Conservation (phyloP, 768 basidiomycete species). For the Rhizopogon vesiculosus region DNA sequence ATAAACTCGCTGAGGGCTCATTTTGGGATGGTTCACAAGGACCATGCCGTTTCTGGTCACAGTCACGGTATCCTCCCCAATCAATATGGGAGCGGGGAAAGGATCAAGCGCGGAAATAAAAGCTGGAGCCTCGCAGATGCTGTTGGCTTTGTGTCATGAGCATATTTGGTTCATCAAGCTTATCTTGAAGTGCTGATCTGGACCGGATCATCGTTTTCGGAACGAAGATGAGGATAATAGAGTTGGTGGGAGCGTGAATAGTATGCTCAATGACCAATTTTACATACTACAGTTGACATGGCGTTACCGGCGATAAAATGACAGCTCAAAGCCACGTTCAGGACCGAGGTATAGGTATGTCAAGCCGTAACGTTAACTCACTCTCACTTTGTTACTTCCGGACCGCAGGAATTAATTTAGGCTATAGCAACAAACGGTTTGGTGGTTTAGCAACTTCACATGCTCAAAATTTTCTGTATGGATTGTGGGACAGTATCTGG, state of each 20-base stretch:
- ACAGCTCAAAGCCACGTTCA: constrained; percentile 4
- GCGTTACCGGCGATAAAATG: constrained; percentile 1
- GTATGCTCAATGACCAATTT: neutral
- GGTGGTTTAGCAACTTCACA: constrained; percentile 15
- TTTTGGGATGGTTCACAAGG: neutral
- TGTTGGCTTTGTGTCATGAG: neutral
- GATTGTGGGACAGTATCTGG: constrained; percentile 18
- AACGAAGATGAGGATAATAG: constrained; percentile 7
- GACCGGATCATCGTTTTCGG: constrained; percentile 6
- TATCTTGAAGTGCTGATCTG: constrained; percentile 11
- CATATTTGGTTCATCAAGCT: constrained; percentile 3
- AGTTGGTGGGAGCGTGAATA: constrained; percentile 4
- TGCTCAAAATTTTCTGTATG: constrained; percentile 17
- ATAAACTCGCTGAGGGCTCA: neutral
- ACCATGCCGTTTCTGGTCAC: neutral
- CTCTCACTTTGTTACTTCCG: neutral
- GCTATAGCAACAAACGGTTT: constrained; percentile 7
- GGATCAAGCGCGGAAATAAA: neutral
- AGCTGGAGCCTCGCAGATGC: neutral
- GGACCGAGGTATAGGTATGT: neutral
- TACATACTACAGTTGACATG: neutral
- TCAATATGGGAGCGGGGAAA: neutral
- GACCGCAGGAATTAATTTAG: constrained; percentile 2
- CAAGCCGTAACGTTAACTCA: neutral
- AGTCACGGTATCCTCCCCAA: neutral